These are phyloP conservation scores for Crepidotus variabilis DNA, from an alignment of 768 basidiomycete species.

Conservation along the genomic window DNA sequence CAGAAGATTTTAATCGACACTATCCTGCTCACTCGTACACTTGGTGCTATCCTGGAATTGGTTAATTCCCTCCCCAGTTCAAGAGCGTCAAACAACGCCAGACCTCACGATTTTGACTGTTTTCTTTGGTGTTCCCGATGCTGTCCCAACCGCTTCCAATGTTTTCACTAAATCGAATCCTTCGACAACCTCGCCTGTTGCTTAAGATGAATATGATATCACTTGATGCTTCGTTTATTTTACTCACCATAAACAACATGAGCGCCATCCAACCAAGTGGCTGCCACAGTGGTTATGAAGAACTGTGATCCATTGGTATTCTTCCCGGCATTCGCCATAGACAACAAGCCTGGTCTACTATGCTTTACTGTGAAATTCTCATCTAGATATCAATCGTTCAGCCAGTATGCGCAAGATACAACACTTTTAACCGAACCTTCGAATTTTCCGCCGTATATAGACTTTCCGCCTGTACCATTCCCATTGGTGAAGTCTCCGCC, in stretches of 20 bases:
- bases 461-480: too few relatives aligned
- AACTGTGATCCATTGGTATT: constrained; percentile 85
- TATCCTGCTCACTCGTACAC: neutral
- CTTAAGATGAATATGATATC: neutral
- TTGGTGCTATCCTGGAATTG: too few relatives aligned
- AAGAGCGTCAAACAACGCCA: too few relatives aligned
- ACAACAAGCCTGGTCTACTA: constrained; percentile 57
- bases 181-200: constrained; percentile 59
- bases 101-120: constrained; percentile 50
- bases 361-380: constrained; percentile 82
- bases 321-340: constrained; percentile 84
- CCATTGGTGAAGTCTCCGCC: constrained; percentile 81
- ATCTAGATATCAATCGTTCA: constrained; percentile 34
- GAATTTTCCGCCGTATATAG: constrained; percentile 81
- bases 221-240: neutral
- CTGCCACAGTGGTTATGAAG: constrained; percentile 72
- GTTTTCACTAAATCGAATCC: constrained; percentile 51
- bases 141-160: constrained; percentile 38
- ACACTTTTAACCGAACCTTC: constrained; percentile 39
- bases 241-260: constrained; percentile 80
- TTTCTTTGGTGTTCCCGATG: constrained; percentile 36
- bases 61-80: too few relatives aligned
- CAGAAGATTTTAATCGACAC: too few relatives aligned
- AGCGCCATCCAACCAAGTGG: constrained; percentile 68
- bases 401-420: neutral